Evolutionary conservation across 768 basidiomycete species (phyloP), one percentile per base, ranked within the genome.

Genomic region (Pulveroboletus sp.): DNA sequence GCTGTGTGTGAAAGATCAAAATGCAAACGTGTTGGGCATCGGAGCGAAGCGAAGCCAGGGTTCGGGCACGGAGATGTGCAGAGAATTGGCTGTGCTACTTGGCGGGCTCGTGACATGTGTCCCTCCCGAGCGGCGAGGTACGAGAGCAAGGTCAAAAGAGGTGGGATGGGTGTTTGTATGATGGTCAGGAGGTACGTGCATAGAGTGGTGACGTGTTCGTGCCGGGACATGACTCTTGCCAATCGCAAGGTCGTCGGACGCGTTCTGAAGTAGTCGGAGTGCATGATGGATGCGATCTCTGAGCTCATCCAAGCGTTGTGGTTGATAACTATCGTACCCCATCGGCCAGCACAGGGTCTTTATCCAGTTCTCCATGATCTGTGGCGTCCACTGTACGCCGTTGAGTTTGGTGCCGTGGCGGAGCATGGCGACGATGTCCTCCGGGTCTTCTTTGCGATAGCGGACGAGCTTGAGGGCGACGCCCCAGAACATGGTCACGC

Each of bases 381-480:
- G 65, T 2, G 73, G 66, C 0, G 76, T 80, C 86, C 85, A 87
- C n/a, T 72, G 68, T 0, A 77, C 71, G 11, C 73, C 71, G 17
- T 78, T 78, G 41, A 79, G 65, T 34, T 69, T 67, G 1, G 75
- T 77, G 1, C 84, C 84, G 48, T 82, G 79, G 47, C 78, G 75
- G 23, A 87, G 72, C 36, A 87, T 72, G 19, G 82, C 70, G 43
- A 79, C 81, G 52, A 87, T 84, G 61, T 88, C 85, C 1, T 61
- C 71, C 4, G 82, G 77, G 62, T 87, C 86, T 52, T 76, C 74
- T 45, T 79, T 78, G 25, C 74, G 69, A 63, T 84, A 88, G 4
- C 86, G 74, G 19, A 84, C 83, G n/a, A 88, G 73, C 60, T 88
- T 88, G 57, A 87, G 77, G 3, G 85, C 81, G 33, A 87, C 78